phyloP scores from a whole-genome alignment of 2,329 filamentous ascomycete species.

The Didymella pinodella region DNA sequence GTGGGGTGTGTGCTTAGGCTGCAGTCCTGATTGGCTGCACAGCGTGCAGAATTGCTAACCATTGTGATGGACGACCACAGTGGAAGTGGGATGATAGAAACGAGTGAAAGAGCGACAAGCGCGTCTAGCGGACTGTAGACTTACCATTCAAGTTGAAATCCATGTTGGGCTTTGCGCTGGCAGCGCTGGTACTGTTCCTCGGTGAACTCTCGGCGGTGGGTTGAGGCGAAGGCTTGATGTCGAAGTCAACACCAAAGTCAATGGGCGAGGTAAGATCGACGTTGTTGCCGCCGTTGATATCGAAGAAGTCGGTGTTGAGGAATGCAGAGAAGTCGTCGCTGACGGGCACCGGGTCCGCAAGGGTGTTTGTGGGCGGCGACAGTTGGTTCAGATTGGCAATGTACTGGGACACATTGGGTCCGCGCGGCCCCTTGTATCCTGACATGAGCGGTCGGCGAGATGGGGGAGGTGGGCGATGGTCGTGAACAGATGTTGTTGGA shows the following conservation, averaged over 20 bases:
- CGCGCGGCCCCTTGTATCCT: slow-evolving; percentile 77
- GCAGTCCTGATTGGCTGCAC: slow-evolving; percentile 34
- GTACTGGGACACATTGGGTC: slow-evolving; percentile 88
- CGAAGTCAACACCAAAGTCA: slow-evolving; percentile 43
- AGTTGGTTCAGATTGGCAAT: slow-evolving; percentile 83
- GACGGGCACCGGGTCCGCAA: slow-evolving; percentile 51
- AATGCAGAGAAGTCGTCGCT: slow-evolving; percentile 62
- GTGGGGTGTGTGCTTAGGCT: slow-evolving; percentile 9
- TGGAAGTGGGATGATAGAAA: slow-evolving; percentile 1
- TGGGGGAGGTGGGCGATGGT: slow-evolving; percentile 17
- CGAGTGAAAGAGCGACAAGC: slow-evolving; percentile 10
- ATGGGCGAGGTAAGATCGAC: slow-evolving; percentile 37
- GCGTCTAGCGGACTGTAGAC: slow-evolving; percentile 28
- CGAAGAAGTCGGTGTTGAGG: slow-evolving; percentile 67
- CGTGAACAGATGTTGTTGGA: slow-evolving; percentile 21
- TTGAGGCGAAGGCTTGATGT: slow-evolving; percentile 30
- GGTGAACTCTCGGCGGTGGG: slow-evolving; percentile 26
- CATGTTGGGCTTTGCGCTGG: slow-evolving; percentile 39
- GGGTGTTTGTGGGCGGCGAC: slow-evolving; percentile 52
- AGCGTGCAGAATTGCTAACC: slow-evolving; percentile 25
- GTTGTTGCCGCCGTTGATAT: slow-evolving; percentile 65
- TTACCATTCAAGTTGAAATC: slow-evolving; percentile 49
- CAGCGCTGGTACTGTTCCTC: slow-evolving; percentile 24
- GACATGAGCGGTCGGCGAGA: slow-evolving; percentile 63
- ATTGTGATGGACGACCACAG: slow-evolving; percentile 20